A percentile compares a stretch with the other conserved stretches of the same genome.
Evolutionary conservation across 495 filamentous ascomycete species (phyloP).

Genomic region (Xanthoparmelia taractica): DNA sequence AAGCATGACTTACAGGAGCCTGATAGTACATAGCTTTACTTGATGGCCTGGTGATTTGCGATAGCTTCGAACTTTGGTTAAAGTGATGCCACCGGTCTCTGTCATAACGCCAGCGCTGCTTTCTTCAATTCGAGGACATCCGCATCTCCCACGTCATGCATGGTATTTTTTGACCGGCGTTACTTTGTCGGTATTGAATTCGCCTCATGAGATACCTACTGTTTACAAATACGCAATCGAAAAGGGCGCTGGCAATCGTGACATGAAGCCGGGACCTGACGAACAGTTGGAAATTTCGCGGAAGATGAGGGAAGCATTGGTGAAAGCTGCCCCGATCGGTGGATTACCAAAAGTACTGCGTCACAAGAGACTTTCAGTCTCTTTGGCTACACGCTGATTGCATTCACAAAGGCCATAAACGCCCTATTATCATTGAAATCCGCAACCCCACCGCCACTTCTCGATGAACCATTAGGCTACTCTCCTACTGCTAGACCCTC

Average conservation of each 20-base stretch:
- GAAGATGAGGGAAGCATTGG: constrained; percentile 46
- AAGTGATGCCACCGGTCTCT: constrained; percentile 17
- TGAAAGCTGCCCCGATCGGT: constrained; percentile 45
- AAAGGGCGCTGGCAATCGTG: constrained; percentile 17
- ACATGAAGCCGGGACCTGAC: constrained; percentile 29
- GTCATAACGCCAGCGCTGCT: constrained; percentile 36
- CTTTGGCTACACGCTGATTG: constrained; percentile 5
- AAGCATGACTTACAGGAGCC: not conserved
- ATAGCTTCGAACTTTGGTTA: not conserved
- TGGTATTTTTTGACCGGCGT: constrained; percentile 50
- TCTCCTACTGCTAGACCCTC: constrained; percentile 37
- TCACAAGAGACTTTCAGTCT: not conserved
- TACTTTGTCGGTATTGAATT: constrained; percentile 45
- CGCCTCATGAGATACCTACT: constrained; percentile 44
- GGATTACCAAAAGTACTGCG: constrained; percentile 45
- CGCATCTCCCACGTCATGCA: constrained; percentile 39
- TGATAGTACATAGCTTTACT: not conserved
- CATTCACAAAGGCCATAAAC: constrained; percentile 42
- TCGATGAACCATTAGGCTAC: constrained; percentile 36
- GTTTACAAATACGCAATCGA: constrained; percentile 41
- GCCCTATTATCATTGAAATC: constrained; percentile 41
- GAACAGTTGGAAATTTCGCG: constrained; percentile 40
- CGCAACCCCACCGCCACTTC: constrained; percentile 39
- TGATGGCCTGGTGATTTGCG: not conserved
- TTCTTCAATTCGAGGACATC: constrained; percentile 37